These are phyloP conservation scores for Neurospora sp. DNA, from an alignment of 495 filamentous ascomycete genomes.

Conservation along the genomic window DNA sequence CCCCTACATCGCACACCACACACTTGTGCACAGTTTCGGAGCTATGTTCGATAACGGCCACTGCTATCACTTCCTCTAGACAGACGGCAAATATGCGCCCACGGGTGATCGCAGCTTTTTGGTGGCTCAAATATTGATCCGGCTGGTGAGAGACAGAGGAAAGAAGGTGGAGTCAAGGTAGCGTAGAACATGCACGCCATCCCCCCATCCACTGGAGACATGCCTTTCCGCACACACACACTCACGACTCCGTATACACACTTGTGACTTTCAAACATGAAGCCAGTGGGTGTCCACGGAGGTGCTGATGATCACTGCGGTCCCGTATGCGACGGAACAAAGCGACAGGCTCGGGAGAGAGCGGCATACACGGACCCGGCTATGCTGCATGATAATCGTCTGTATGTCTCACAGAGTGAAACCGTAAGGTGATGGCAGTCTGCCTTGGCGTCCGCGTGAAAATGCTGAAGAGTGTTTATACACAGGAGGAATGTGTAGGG, in stretches of 20 bases:
- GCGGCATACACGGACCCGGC: neutral
- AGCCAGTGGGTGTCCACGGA: neutral
- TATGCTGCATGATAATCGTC: neutral
- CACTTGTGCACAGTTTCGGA: neutral
- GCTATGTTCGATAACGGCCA: neutral
- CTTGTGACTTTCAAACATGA: neutral
- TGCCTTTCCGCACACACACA: neutral
- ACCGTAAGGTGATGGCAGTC: neutral
- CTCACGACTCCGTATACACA: neutral
- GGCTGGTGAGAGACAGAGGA: neutral
- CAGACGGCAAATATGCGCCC: neutral
- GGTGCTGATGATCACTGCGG: neutral
- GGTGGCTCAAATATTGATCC: neutral
- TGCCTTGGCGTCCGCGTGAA: neutral
- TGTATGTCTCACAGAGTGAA: neutral
- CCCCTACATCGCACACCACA: neutral
- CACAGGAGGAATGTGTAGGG: neutral
- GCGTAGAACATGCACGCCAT: neutral
- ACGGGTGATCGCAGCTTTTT: neutral
- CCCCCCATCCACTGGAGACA: neutral
- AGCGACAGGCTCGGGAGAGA: neutral
- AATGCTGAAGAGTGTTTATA: neutral
- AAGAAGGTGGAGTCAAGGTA: neutral
- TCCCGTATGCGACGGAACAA: neutral
- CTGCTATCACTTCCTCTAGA: neutral